Base-by-base conservation (phyloP, 2,329 filamentous ascomycete species). In the Ophiostoma australiae region DNA sequence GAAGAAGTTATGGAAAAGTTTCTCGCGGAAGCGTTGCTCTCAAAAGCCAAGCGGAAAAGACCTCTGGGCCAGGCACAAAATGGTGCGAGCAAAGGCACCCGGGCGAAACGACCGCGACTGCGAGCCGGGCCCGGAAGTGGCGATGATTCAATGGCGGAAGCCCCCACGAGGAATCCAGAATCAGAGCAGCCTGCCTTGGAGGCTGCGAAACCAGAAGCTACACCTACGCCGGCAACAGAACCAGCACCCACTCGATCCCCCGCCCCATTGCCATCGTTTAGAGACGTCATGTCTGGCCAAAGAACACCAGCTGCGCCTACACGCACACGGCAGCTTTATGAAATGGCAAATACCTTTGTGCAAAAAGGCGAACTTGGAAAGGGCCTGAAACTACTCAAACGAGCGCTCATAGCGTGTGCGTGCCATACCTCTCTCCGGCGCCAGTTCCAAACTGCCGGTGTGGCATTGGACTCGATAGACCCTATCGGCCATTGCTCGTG, bases 401-500 rank as follows among this genome's bases (percentile, higher is more conserved):
- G 72, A 70, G 73, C 71, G 11, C 68, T 74, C n/a, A 41, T 72
- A 4, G 35, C 27, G 3, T 74, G 73, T 37, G 11, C 13, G 33
- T 74, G 73, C 69, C 70, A 72, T 20, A 17, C 7, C 1, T 4
- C 52, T 17, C 11, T 69, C 0, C 71, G 71, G 5, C 68, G 52
- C 17, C 67, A 71, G 61, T 72, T 72, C 35, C 39, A 66, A 37
- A 67, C 23, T 4, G 71, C 70, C 3, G 72, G 73, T 7, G 73
- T 48, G 8, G 6, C 73, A 4, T 23, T 73, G 17, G 48, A 55
- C 1, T 35, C 39, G 2, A 67, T 74, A 17, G 72, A 74, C 41
- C 72, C 73, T 2, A 11, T 74, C 4, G 71, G 71, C 0, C 37
- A 65, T 4, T 75, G 74, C 55, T 69, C 71, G 10, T 75, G 74